Evolutionary conservation across 2,329 filamentous ascomycete genomes (phyloP).

Genomic region (Aschersonia sp.): DNA sequence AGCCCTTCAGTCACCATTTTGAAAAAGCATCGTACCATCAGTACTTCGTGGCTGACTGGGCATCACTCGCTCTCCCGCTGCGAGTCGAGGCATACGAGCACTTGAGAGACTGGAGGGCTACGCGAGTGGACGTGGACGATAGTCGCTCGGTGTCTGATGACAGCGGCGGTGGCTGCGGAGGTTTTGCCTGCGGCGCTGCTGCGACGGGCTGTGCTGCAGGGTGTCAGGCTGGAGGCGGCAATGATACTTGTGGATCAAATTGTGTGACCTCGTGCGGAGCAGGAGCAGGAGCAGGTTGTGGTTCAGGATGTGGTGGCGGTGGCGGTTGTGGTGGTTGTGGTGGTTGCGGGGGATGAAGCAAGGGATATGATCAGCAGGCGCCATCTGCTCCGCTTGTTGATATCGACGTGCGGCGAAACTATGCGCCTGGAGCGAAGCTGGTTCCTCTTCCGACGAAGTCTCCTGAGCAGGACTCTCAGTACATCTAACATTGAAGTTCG

Average conservation of each 20-base stretch:
- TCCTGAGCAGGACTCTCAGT: too few species aligned
- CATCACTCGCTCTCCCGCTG: slow-evolving; percentile 5
- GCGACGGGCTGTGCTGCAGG: slow-evolving; percentile 7
- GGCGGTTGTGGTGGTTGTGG: slow-evolving; percentile 9
- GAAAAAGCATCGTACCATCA: slow-evolving; percentile 15
- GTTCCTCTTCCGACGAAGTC: too few species aligned
- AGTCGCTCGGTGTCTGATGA: background rate
- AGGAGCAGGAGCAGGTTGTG: slow-evolving; percentile 2
- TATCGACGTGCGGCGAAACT: too few species aligned
- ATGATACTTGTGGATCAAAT: slow-evolving; percentile 9
- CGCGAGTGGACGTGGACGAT: slow-evolving; percentile 5
- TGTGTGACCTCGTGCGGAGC: slow-evolving; percentile 8
- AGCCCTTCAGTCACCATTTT: slow-evolving; percentile 24
- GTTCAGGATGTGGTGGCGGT: slow-evolving; percentile 5
- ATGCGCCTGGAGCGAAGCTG: too few species aligned
- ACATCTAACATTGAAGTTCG: too few species aligned
- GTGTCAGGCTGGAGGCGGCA: slow-evolving; percentile 3
- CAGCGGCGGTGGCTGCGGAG: slow-evolving; percentile 3
- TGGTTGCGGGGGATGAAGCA: slow-evolving; percentile 1
- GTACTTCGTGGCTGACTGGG: slow-evolving; percentile 15
- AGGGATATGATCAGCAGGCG: too few species aligned
- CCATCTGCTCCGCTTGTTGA: too few species aligned
- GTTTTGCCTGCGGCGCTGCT: slow-evolving; percentile 8
- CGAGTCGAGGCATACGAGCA: slow-evolving; percentile 11
- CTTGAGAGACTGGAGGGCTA: slow-evolving; percentile 10